Conservation (phyloP, 768 basidiomycete species). For the Cubamyces sp. region DNA sequence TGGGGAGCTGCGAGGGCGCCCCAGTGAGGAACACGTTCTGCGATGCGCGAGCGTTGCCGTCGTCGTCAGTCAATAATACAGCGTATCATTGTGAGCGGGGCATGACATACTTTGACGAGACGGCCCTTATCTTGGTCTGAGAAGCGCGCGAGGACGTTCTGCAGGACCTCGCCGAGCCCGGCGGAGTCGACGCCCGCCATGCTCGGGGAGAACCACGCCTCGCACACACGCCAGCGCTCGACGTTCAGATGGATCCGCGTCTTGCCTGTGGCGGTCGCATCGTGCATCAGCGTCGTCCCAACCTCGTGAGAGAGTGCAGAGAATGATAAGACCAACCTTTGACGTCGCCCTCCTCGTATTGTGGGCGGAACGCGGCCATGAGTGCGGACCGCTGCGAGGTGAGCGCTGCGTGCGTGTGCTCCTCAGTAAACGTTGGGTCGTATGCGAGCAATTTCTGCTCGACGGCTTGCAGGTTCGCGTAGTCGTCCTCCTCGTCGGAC, state of each 20-base stretch:
- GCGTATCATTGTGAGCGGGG: background rate
- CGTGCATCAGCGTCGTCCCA: too few species aligned
- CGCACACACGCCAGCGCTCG: constrained; percentile 89
- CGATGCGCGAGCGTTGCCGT: background rate
- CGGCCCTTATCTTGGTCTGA: constrained; percentile 64
- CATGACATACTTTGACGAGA: constrained; percentile 66
- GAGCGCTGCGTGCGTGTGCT: constrained; percentile 82
- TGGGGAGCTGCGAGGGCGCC: constrained; percentile 72
- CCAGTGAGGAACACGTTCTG: constrained; percentile 94
- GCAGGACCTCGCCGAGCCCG: constrained; percentile 90
- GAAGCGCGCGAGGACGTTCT: constrained; percentile 79
- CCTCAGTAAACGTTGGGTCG: constrained; percentile 83
- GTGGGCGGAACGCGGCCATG: constrained; percentile 82
- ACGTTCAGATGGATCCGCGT: constrained; percentile 87
- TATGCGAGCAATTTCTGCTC: constrained; percentile 81
- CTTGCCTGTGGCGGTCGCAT: constrained; percentile 44
- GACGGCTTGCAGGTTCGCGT: constrained; percentile 67
- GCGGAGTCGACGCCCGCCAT: constrained; percentile 96
- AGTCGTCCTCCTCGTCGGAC: constrained; percentile 90
- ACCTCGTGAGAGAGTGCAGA: too few species aligned
- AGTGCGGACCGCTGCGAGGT: constrained; percentile 81
- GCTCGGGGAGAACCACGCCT: constrained; percentile 90
- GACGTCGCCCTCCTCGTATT: constrained; percentile 75
- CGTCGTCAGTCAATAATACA: too few species aligned
- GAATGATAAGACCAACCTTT: constrained; percentile 46